A percentile compares a stretch with the other conserved stretches of the same genome.
phyloP scores from a whole-genome alignment of 1,139 yeast species.

The Candida albicans region DNA sequence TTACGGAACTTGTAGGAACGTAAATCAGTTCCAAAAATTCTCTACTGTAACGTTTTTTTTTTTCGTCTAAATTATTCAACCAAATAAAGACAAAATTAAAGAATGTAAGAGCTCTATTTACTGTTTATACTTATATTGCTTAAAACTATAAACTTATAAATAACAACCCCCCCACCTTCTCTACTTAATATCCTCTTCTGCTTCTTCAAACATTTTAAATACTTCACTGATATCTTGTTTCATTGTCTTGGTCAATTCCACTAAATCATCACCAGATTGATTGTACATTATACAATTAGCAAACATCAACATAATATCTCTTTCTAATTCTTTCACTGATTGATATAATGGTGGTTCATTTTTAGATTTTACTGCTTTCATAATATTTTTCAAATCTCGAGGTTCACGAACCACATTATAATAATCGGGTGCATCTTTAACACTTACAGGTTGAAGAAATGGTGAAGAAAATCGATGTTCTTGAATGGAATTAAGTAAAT shows the following conservation, averaged over 20 bases:
- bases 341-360: constrained; percentile 45
- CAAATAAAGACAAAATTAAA: too few relatives aligned
- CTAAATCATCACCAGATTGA: constrained; percentile 62
- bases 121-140: too few relatives aligned
- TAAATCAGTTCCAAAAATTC: too few relatives aligned
- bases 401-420: constrained; percentile 62
- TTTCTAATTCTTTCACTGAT: constrained; percentile 60
- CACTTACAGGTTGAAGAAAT: constrained; percentile 67
- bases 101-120: too few relatives aligned
- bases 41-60: too few relatives aligned
- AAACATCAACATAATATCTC: constrained; percentile 74
- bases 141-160: too few relatives aligned
- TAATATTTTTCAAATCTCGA: constrained; percentile 64
- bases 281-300: constrained; percentile 85
- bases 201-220: constrained; percentile 52
- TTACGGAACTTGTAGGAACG: too few relatives aligned
- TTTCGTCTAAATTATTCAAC: too few relatives aligned
- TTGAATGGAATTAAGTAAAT: constrained; percentile 61
- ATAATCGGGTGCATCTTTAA: constrained; percentile 69
- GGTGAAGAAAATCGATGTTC: constrained; percentile 77
- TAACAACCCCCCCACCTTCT: too few relatives aligned
- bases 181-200: constrained; percentile 23
- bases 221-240: constrained; percentile 53
- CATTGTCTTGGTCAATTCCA: constrained; percentile 67
- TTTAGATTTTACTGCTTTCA: constrained; percentile 52